These are phyloP conservation scores for Scortechinia acanthostroma DNA, from an alignment of 2,329 filamentous ascomycete species.

Conservation along the genomic window DNA sequence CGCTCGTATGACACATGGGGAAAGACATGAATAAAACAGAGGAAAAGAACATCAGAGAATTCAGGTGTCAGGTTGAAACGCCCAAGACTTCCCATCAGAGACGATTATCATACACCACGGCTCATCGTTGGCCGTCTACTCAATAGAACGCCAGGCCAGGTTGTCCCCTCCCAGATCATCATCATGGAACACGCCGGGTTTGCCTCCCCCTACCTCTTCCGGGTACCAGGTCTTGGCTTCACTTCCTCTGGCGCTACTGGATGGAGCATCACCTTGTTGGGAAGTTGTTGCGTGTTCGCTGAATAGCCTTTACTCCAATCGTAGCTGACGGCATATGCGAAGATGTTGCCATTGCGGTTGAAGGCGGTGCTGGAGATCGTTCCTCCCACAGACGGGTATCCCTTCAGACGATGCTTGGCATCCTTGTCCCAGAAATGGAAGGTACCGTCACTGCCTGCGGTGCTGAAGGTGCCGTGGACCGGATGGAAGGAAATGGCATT, in stretches of 20 bases:
- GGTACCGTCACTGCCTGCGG: constrained; percentile 87
- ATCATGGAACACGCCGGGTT: too few species aligned
- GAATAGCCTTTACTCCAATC: constrained; percentile 98
- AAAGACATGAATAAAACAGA: too few species aligned
- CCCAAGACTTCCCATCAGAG: too few species aligned
- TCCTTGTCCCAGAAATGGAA: constrained; percentile 97
- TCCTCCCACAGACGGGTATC: constrained; percentile 76
- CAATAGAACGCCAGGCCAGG: too few species aligned
- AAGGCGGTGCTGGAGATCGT: constrained; percentile 90
- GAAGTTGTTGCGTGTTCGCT: constrained; percentile 67
- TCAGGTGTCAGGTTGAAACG: too few species aligned
- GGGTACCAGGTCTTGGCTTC: constrained; percentile 36
- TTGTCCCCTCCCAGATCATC: too few species aligned
- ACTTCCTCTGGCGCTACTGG: constrained; percentile 63
- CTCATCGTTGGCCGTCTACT: too few species aligned
- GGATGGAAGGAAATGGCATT: constrained; percentile 98
- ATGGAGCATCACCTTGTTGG: constrained; percentile 81
- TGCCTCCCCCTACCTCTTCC: too few species aligned
- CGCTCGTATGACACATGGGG: too few species aligned
- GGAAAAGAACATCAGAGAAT: too few species aligned
- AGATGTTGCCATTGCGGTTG: constrained; percentile 76
- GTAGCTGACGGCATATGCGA: constrained; percentile 86
- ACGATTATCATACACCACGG: too few species aligned
- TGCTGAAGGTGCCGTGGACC: constrained; percentile 94
- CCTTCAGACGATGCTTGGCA: constrained; percentile 81